These are phyloP conservation scores for Tuber melanosporum DNA, from an alignment of 495 filamentous ascomycete genomes.

Conservation along the genomic window DNA sequence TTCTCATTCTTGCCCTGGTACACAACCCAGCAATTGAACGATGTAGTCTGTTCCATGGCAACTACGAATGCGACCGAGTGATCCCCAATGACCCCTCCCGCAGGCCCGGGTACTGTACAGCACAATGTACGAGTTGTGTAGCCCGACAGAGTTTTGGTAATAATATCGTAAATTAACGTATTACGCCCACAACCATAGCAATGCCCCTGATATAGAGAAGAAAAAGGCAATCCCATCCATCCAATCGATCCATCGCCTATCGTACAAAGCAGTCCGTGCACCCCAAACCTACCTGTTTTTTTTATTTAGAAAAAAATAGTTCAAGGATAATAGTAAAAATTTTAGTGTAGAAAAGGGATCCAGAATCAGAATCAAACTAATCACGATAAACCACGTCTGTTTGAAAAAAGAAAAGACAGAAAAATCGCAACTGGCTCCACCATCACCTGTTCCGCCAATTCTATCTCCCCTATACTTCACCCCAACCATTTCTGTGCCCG, in stretches of 20 bases:
- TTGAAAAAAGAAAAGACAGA: neutral
- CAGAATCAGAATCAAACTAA: slow-evolving; percentile 37
- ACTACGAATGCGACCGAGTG: neutral
- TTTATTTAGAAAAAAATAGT: neutral
- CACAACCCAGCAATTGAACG: neutral
- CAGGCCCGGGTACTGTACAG: neutral
- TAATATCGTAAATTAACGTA: slow-evolving; percentile 5
- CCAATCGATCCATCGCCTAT: neutral
- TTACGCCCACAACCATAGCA: slow-evolving; percentile 10
- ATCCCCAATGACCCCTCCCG: neutral
- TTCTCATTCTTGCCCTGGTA: neutral
- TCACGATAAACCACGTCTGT: slow-evolving; percentile 19
- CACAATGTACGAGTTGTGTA: neutral
- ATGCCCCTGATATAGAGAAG: slow-evolving; percentile 16
- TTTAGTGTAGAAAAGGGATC: slow-evolving; percentile 30
- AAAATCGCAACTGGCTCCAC: neutral
- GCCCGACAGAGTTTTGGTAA: neutral
- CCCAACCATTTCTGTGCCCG: slow-evolving; percentile 7
- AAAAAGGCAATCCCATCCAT: slow-evolving; percentile 6
- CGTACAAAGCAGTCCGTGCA: slow-evolving; percentile 13
- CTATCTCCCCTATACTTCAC: neutral
- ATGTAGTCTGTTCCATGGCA: neutral
- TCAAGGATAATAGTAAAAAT: neutral
- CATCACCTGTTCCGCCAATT: slow-evolving; percentile 10
- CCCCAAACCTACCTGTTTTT: slow-evolving; percentile 38